phyloP scores from a whole-genome alignment of 2,329 filamentous ascomycete species.

The Fusarium pseudonygamai region DNA sequence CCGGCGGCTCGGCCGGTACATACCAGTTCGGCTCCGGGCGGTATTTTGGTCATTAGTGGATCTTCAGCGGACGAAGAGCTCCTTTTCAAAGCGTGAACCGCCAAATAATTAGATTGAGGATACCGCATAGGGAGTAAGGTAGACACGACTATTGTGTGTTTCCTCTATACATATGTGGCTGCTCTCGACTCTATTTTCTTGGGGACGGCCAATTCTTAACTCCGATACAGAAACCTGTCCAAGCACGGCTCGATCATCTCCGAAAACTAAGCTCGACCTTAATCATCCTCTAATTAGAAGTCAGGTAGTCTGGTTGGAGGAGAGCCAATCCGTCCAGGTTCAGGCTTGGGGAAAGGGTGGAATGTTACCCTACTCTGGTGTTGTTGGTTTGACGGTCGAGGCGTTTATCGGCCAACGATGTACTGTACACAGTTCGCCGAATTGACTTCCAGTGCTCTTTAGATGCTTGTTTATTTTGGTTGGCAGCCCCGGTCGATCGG shows the following conservation, averaged over 20 bases:
- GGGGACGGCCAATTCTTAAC: background rate
- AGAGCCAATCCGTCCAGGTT: background rate
- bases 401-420: background rate
- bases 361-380: conserved; percentile 2
- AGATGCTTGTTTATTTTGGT: background rate
- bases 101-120: background rate
- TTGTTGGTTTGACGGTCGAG: background rate
- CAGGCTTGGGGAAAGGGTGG: background rate
- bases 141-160: background rate
- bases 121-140: background rate
- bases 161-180: background rate
- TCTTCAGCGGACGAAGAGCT: conserved; percentile 15
- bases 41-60: background rate
- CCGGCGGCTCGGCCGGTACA: conserved; percentile 18
- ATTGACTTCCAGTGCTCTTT: background rate
- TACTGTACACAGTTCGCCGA: conserved; percentile 13
- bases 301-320: background rate
- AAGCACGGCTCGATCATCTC: background rate
- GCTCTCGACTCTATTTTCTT: background rate
- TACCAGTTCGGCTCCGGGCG: conserved; percentile 13
- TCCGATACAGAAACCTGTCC: background rate
- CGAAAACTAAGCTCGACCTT: background rate
- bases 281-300: background rate
- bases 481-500: background rate
- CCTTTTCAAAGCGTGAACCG: background rate